Conservation (phyloP, 1,284 basidiomycete species). For the Pholiota adiposa region DNA sequence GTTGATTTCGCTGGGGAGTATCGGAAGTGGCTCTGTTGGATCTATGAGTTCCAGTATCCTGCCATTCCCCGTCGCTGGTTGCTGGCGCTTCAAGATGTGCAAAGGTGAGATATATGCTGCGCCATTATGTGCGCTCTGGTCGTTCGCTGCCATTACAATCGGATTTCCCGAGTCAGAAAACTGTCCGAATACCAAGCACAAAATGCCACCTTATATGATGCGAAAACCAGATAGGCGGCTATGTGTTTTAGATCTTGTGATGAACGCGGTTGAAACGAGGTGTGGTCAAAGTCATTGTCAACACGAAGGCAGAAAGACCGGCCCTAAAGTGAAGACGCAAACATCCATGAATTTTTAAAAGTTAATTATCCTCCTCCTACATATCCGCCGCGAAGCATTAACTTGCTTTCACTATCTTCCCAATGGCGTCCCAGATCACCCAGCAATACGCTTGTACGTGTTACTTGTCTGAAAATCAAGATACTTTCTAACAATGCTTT, state of each 20-base stretch:
- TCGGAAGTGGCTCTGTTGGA: background rate
- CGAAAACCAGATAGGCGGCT: background rate
- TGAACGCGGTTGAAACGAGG: background rate
- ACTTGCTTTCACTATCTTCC: constrained; percentile 67
- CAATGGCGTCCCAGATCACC: constrained; percentile 67
- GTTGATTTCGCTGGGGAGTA: background rate
- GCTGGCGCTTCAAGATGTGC: background rate
- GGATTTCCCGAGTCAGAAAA: too few relatives aligned
- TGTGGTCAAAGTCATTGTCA: background rate
- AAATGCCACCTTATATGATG: background rate
- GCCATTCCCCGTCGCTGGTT: background rate
- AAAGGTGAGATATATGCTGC: background rate
- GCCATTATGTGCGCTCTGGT: background rate
- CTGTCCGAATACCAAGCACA: too few relatives aligned
- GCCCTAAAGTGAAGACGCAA: constrained; percentile 20
- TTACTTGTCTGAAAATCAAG: constrained; percentile 3
- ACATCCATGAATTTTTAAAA: constrained; percentile 20
- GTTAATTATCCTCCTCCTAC: constrained; percentile 24
- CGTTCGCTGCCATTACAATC: too few relatives aligned
- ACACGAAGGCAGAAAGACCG: background rate
- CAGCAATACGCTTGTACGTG: constrained; percentile 83
- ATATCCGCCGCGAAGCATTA: constrained; percentile 67
- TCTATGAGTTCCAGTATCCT: background rate
- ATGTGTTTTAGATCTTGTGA: background rate
- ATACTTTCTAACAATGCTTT: background rate